phyloP scores from a whole-genome alignment of 2,329 filamentous ascomycete genomes.

The Trichoderma simmonsii region DNA sequence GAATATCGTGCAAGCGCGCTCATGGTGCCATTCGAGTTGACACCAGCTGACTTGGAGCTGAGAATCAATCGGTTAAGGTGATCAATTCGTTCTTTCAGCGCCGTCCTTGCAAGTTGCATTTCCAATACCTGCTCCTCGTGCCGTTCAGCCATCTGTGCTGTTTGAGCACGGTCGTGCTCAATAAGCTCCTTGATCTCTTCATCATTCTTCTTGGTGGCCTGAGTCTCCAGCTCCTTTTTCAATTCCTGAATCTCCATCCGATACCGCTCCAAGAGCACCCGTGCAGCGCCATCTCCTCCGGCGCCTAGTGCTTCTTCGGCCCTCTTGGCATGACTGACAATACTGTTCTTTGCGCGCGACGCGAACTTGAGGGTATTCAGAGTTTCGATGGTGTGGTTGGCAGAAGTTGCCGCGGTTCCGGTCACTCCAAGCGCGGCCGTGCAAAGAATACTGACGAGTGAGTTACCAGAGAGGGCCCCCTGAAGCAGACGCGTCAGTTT shows the following conservation, averaged over 20 bases:
- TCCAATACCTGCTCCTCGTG: conserved; percentile 98
- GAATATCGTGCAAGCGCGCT: conserved; percentile 67
- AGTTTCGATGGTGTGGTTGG: conserved; percentile 80
- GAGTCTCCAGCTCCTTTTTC: conserved; percentile 74
- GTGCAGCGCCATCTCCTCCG: conserved; percentile 79
- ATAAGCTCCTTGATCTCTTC: conserved; percentile 62
- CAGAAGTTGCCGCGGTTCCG: conserved; percentile 66
- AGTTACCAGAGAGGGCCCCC: conserved; percentile 87
- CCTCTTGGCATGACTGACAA: conserved; percentile 93
- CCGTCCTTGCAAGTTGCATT: conserved; percentile 95
- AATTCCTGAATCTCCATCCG: conserved; percentile 88
- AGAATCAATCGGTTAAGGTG: conserved; percentile 93
- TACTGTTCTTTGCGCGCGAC: conserved; percentile 94
- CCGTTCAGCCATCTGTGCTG: conserved; percentile 77
- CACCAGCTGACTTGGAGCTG: conserved; percentile 91
- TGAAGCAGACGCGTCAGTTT: conserved; percentile 92
- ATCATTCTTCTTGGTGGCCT: conserved; percentile 63
- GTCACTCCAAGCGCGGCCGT: conserved; percentile 87
- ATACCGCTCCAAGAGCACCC: conserved; percentile 87
- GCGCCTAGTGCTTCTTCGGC: conserved; percentile 82
- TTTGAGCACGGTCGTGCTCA: conserved; percentile 67
- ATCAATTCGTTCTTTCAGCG: conserved; percentile 94
- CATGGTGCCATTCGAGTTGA: conserved; percentile 74
- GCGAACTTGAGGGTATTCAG: conserved; percentile 97
- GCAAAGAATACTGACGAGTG: conserved; percentile 93